Conservation (phyloP, 225 moss, liverwort and hornwort species). For the Lunularia cruciata region DNA sequence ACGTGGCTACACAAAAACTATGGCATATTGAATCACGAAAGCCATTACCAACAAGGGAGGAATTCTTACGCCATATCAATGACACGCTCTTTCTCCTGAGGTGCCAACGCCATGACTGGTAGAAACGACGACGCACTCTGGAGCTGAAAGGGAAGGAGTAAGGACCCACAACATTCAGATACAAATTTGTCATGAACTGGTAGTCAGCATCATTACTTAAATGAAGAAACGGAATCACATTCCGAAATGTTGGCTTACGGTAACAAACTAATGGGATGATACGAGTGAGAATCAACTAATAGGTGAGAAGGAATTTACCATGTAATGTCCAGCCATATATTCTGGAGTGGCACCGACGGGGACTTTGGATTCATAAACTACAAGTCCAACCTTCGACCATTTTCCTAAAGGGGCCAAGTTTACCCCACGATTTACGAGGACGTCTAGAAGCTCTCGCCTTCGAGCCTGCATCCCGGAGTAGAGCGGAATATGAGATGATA, state of each 20-base stretch:
- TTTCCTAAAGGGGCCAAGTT: slow-evolving; percentile 96
- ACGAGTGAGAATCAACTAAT: too few species aligned
- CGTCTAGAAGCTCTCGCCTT: slow-evolving; percentile 86
- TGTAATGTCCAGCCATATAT: slow-evolving; percentile 99
- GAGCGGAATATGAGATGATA: too few species aligned
- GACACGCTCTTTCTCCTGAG: slow-evolving; percentile 92
- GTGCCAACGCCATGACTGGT: slow-evolving; percentile 96
- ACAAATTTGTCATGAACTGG: too few species aligned
- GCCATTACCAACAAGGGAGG: neutral
- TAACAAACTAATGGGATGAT: too few species aligned
- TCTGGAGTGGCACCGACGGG: slow-evolving; percentile 98
- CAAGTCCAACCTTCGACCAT: slow-evolving; percentile 97
- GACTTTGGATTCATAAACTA: slow-evolving; percentile 95
- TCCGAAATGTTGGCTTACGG: too few species aligned
- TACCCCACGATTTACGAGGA: slow-evolving; percentile 91
- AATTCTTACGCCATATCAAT: slow-evolving; percentile 91
- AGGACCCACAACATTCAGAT: neutral
- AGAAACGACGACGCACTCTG: slow-evolving; percentile 95
- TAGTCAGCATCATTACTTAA: too few species aligned
- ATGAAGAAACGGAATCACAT: too few species aligned
- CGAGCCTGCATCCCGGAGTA: slow-evolving; percentile 81
- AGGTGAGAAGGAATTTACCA: slow-evolving; percentile 40
- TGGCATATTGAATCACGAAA: neutral
- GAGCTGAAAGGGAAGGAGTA: slow-evolving; percentile 51
- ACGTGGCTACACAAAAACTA: neutral